A percentile compares a stretch with the other conserved stretches of the same genome.
Conservation (phyloP, 306 rosid genomes). For the Calophaca sinica region DNA sequence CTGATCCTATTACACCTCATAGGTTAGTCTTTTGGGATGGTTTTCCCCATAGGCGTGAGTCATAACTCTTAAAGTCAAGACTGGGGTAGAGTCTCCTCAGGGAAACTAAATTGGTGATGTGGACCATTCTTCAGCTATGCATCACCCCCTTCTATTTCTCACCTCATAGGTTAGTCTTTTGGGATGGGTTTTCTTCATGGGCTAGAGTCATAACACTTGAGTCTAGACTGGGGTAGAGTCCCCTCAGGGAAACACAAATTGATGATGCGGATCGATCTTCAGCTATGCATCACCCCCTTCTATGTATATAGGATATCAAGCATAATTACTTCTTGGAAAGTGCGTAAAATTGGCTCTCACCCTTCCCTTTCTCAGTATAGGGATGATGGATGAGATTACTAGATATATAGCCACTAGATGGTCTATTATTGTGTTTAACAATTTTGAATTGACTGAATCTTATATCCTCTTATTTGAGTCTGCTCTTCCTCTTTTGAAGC, state of each 20-base stretch:
- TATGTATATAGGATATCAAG: background rate
- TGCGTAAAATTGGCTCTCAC: background rate
- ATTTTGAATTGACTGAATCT: background rate
- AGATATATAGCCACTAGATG: background rate
- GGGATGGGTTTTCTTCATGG: too few relatives aligned
- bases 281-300: too few relatives aligned
- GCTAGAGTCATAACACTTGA: too few relatives aligned
- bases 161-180: too few relatives aligned
- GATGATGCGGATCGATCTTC: too few relatives aligned
- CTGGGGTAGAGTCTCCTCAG: background rate
- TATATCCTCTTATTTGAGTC: background rate
- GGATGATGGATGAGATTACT: slow-evolving; percentile 1
- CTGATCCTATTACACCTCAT: too few relatives aligned
- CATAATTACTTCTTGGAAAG: slow-evolving; percentile 6
- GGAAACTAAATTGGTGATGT: background rate
- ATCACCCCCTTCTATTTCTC: background rate
- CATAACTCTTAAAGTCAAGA: background rate
- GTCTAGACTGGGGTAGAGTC: too few relatives aligned
- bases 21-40: background rate
- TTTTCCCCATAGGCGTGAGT: background rate
- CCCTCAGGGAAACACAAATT: too few relatives aligned
- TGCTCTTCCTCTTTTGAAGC: background rate
- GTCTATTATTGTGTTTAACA: slow-evolving; percentile 1
- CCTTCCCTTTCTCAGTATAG: background rate
- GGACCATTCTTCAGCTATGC: slow-evolving; percentile 19